phyloP scores from a whole-genome alignment of 371 early-diverging fungal species.

The Mucor irregularis region DNA sequence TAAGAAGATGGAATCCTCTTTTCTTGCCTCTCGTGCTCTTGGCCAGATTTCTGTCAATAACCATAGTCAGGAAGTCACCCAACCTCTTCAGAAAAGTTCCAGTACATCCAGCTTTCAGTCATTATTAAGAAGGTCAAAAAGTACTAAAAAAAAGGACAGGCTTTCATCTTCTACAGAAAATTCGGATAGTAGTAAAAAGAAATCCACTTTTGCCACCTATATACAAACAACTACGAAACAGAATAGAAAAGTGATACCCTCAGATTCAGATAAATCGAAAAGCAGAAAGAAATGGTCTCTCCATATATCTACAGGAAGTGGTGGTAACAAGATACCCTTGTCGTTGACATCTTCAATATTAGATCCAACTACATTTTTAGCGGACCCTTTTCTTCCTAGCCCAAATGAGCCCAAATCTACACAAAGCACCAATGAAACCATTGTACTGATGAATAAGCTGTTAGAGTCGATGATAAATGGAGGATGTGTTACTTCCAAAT shows the following conservation, averaged over 20 bases:
- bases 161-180: background rate
- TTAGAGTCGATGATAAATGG: slow-evolving; percentile 29
- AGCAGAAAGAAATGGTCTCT: background rate
- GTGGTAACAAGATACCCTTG: no score
- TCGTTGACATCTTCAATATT: background rate
- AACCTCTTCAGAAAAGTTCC: background rate
- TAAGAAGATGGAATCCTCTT: no score
- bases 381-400: background rate
- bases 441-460: slow-evolving; percentile 18
- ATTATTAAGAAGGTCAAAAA: background rate
- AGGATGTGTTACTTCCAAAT: slow-evolving; percentile 25
- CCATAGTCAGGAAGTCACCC: background rate
- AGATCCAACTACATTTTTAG: slow-evolving; percentile 1
- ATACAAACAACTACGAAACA: background rate
- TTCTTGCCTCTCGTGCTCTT: no score
- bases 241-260: background rate
- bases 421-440: background rate
- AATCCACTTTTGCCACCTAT: background rate
- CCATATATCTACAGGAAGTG: no score
- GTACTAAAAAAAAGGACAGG: background rate
- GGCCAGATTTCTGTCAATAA: no score
- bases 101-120: background rate
- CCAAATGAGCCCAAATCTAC: background rate
- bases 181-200: background rate
- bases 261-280: background rate